Conservation (phyloP, 1,284 basidiomycete species). For the Microbotryum silenes-acaulis region DNA sequence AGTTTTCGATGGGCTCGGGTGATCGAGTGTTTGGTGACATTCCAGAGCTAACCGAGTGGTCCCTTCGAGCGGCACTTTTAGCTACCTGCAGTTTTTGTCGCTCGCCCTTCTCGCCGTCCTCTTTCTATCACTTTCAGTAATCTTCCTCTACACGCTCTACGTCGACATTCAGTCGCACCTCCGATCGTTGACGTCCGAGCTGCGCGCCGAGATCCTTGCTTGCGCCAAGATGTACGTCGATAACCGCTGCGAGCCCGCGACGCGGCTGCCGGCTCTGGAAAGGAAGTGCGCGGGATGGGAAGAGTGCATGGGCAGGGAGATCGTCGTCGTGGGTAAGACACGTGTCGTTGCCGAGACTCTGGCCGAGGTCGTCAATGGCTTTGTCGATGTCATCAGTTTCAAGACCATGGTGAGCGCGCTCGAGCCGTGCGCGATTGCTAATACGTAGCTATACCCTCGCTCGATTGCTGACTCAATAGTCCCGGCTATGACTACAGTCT, state of each 20-base stretch:
- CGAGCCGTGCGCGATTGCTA: not conserved
- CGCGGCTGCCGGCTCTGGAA: conserved; percentile 72
- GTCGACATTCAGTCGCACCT: conserved; percentile 83
- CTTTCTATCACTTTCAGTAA: conserved; percentile 73
- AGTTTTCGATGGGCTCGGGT: conserved; percentile 36
- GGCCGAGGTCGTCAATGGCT: conserved; percentile 90
- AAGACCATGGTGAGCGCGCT: conserved; percentile 69
- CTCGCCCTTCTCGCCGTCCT: conserved; percentile 78
- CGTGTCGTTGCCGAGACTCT: conserved; percentile 87
- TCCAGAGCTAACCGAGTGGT: not conserved
- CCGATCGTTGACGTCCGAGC: conserved; percentile 79
- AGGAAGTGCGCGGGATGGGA: conserved; percentile 81
- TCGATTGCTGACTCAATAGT: too few species aligned
- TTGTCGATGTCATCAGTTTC: conserved; percentile 94
- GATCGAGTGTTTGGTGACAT: not conserved
- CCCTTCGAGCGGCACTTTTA: conserved; percentile 37
- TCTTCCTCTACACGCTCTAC: conserved; percentile 81
- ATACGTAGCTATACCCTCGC: not conserved
- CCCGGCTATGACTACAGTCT: conserved; percentile 5
- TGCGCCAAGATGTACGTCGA: conserved; percentile 70
- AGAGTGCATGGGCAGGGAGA: conserved; percentile 62
- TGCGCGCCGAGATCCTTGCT: conserved; percentile 78
- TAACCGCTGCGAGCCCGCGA: conserved; percentile 64
- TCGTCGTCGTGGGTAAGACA: conserved; percentile 66
- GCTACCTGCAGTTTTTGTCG: conserved; percentile 89